These are phyloP conservation scores for Pyrenophora tritici-repentis DNA, from an alignment of 2,329 filamentous ascomycete genomes.

Conservation along the genomic window DNA sequence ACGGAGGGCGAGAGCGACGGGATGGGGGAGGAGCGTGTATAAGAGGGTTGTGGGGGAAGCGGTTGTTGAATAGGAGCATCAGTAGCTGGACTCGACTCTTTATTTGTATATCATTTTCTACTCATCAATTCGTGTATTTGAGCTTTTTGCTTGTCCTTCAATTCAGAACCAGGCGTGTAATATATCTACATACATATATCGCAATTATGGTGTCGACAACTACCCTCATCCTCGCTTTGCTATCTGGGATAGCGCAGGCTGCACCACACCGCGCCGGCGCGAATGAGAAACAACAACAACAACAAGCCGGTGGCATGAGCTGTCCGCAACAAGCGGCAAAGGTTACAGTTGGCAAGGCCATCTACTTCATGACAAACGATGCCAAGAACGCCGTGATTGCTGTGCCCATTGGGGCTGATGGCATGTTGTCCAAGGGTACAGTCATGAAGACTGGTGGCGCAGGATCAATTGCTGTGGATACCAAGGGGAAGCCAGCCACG, in stretches of 20 bases:
- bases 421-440: constrained; percentile 53
- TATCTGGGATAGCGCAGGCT: constrained; percentile 5
- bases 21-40: too few relatives aligned
- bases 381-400: constrained; percentile 57
- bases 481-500: constrained; percentile 42
- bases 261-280: constrained; percentile 6
- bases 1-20: too few relatives aligned
- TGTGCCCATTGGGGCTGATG: constrained; percentile 54
- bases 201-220: not conserved
- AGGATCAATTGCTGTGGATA: constrained; percentile 51
- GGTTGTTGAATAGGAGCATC: too few relatives aligned
- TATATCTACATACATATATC: not conserved
- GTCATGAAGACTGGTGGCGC: constrained; percentile 55
- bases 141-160: too few relatives aligned
- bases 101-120: too few relatives aligned
- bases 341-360: constrained; percentile 48
- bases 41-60: too few relatives aligned
- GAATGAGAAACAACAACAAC: not conserved
- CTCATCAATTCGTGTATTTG: too few relatives aligned
- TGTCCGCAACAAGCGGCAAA: constrained; percentile 3
- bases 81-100: too few relatives aligned
- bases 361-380: constrained; percentile 64
- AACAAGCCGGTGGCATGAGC: constrained; percentile 5
- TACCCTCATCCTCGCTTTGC: constrained; percentile 7
- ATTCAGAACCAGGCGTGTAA: too few relatives aligned